Percentiles rank a stretch among this genome's conserved stretches.
These are phyloP conservation scores for Russula compacta DNA, from an alignment of 768 basidiomycete genomes.

Conservation along the genomic window DNA sequence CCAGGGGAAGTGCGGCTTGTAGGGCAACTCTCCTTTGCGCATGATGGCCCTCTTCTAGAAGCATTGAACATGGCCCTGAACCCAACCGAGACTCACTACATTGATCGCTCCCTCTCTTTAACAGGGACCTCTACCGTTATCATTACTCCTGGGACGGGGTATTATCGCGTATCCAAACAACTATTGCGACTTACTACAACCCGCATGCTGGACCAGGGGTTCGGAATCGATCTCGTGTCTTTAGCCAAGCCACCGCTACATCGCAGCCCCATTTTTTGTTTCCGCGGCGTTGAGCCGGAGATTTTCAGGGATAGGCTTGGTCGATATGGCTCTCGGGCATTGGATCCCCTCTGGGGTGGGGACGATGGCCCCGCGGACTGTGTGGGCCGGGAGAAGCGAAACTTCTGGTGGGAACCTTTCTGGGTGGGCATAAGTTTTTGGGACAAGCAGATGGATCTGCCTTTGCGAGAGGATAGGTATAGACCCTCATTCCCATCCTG, in stretches of 20 bases:
- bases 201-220: conserved; percentile 88
- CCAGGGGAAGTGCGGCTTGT: conserved; percentile 56
- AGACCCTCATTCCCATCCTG: conserved; percentile 13
- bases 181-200: conserved; percentile 88
- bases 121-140: conserved; percentile 80
- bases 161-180: conserved; percentile 86
- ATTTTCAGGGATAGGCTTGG: conserved; percentile 37
- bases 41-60: conserved; percentile 93
- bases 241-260: conserved; percentile 89
- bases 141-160: conserved; percentile 89
- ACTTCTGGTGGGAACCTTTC: conserved; percentile 88
- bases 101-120: conserved; percentile 86
- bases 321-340: conserved; percentile 37
- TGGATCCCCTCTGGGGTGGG: conserved; percentile 72
- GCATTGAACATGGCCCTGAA: conserved; percentile 89
- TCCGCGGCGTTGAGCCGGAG: conserved; percentile 57
- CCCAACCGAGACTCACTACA: conserved; percentile 88
- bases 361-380: conserved; percentile 38
- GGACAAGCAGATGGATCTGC: conserved; percentile 82
- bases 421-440: conserved; percentile 78
- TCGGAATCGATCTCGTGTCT: conserved; percentile 79
- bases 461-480: conserved; percentile 70
- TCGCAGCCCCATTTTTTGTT: conserved; percentile 89
- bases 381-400: conserved; percentile 36
- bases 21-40: conserved; percentile 74